A percentile compares a stretch with the other conserved stretches of the same genome.
phyloP scores from a whole-genome alignment of 768 basidiomycete species.

The Chiua virens region DNA sequence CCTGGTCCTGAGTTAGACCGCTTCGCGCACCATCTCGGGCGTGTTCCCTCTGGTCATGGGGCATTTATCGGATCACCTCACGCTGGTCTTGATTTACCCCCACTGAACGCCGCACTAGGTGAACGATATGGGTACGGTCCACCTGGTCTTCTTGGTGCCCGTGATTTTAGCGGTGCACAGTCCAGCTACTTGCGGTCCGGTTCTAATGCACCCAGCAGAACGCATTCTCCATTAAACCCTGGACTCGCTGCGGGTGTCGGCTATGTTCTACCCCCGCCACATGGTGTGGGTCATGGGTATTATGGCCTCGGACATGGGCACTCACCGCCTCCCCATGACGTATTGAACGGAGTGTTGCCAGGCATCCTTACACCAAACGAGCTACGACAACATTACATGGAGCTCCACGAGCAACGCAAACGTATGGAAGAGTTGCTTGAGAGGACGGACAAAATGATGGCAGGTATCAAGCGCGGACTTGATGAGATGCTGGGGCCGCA shows the following conservation, averaged over 20 bases:
- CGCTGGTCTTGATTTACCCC: constrained; percentile 64
- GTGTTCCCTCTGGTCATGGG: constrained; percentile 35
- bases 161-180: constrained; percentile 40
- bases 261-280: constrained; percentile 43
- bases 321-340: constrained; percentile 35
- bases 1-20: constrained; percentile 32
- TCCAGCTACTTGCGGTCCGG: constrained; percentile 64
- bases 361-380: constrained; percentile 52
- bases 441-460: constrained; percentile 73
- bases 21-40: constrained; percentile 35
- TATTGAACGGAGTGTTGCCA: constrained; percentile 28
- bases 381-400: constrained; percentile 68
- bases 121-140: constrained; percentile 39
- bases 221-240: constrained; percentile 68
- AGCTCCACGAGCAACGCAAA: constrained; percentile 61
- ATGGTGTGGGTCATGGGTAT: constrained; percentile 36
- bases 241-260: constrained; percentile 40
- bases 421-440: constrained; percentile 73
- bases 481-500: constrained; percentile 64
- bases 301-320: constrained; percentile 39
- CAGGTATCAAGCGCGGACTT: constrained; percentile 67
- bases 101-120: constrained; percentile 46
- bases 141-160: constrained; percentile 31
- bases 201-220: constrained; percentile 66
- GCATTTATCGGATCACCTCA: constrained; percentile 36